Base-by-base conservation (phyloP, 176 grass and related monocot species). In the Alloteropsis semialata region DNA sequence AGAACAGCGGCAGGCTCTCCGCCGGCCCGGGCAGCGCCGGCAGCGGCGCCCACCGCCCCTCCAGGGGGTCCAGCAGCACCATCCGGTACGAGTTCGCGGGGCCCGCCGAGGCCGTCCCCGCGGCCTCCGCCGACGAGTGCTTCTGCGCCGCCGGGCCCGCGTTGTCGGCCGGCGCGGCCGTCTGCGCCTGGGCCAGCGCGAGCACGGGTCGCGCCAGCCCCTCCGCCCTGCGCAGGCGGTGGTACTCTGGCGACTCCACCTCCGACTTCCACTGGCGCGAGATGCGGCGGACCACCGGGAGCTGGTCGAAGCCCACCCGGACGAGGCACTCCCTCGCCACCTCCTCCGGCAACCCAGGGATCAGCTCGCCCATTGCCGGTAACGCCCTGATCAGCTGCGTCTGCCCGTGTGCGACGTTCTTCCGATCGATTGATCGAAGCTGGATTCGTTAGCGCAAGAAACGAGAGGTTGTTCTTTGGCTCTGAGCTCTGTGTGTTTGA, bases 291-390 rank as follows among this genome's bases (percentile, higher is more conserved):
- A 88, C 89, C 6, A 81, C 65, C 10, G 89, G 91, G 15, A 98
- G 90, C 58, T 66, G 85, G 44, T 93, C 89, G 75, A 90, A 95
- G 2, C 87, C 87, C 46, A 98, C 89, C 3, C 96, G 82, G 75
- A 98, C 70, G 59, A 98, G 91, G 82, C 96, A 98, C 87, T 98
- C 96, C 84, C 86, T 90, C 32, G 96, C 96, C 46, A 98, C 84
- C 33, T 98, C 93, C 39, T 98, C 80, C 16, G 96, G 92, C 32
- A 98, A 57, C 16, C 96, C 96, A 0, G 93, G 93, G 7, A 98
- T 98, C 53, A 98, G 76, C 34, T 98, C 89, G 46, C 22, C 55
- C 92, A 89, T 88, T 37, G 79, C 56, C 1, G 42, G 6, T 5
- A 71, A 64, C 14, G 38, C 24, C 16, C 43, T 4, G 66, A 78